Base-by-base conservation (phyloP, 1,139 yeast species). In the Taiozyma onychis region DNA sequence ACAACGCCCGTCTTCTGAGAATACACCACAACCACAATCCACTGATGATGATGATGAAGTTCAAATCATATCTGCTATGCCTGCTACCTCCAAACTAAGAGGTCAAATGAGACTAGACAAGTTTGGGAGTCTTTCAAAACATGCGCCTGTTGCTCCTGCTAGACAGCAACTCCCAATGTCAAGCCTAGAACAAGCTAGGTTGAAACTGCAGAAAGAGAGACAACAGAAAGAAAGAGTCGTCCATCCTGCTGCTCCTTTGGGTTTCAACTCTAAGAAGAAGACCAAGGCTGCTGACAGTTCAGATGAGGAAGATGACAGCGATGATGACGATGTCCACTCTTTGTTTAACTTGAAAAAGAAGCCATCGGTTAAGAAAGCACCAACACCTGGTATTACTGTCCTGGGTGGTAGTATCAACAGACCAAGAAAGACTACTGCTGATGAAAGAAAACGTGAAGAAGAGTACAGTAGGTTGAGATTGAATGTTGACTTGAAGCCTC, bases 171-270 rank as follows among this genome's bases (percentile, higher is more conserved):
- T 70, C 35, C 63, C 76, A 1, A 60, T 69, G 21, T 68, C 68
- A 45, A 64, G 76, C 4, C 26, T 54, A 41, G 80, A 75, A 27
- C 66, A 72, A 1, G 72, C 75, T 39, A 66, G 80, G 49, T 66
- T 63, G 48, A 73, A 74, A 50, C 61, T 76, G 41, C 67, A 66
- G 28, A 24, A 24, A 24, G 43, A 39, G 28, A 39, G 28, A 24
- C 27, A 24, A 24, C 27, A 24, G 14, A 50, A 50, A 30, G 47
- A 71, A 0, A 61, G 67, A 57, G 71, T 62, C 48, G 63, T 70
- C 55, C 85, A 69, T 45, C 86, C 96, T 3, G 79, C 97, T 1
- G 74, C 96, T 48, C 88, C 91, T 0, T 81, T 96, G 1, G 97
- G 96, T 0, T 91, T 89, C 67, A 87, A 89, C 62, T 60, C 44